Base-by-base conservation (phyloP, 78 protist species). In the Dictyostelium brefeldianum region DNA sequence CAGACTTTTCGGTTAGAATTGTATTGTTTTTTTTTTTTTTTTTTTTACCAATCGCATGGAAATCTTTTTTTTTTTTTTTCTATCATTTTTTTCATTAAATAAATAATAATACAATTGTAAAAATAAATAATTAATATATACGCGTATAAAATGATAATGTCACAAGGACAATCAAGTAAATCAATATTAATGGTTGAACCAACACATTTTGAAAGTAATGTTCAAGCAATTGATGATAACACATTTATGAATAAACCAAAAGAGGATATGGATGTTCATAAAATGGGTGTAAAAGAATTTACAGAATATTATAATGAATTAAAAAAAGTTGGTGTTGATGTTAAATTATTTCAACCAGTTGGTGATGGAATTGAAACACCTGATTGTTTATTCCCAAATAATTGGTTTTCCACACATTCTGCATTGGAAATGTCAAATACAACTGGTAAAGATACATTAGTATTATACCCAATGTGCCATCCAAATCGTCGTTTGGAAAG, bases 381-480 rank as follows among this genome's bases (percentile, higher is more conserved):
- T 31, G 95, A 90, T 70, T 81, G 90, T 48, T 12, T 90, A 17
- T 90, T 90, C 81, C 95, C 89, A 77, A 90, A 90, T 18, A 90
- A 90, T 80, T 90, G 95, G 95, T 90, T 90, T 12, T 80, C 89
- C 47, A 90, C 95, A 1, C 95, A 90, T 36, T n/a, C 82, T 2
- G 18, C n/a, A 62, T 14, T 5, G 17, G 90, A 83, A 27, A 43
- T 77, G 43, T 29, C 47, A 41, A 29, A 70, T 20, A 59, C 51
- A 2, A 36, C 71, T 11, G 62, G 56, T 22, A 83, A 41, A 27
- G 17, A 56, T 20, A 65, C 62, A 17, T 77, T 79, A n/a, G 87
- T 78, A 6, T 51, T 90, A 25, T 90, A 90, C 0, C 95, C 95
- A 73, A 90, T 90, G 95, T 74, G 65, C 14, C 89, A 80, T 64